phyloP scores from a whole-genome alignment of 106 monocot genomes.

The Platanthera guangdongensis region DNA sequence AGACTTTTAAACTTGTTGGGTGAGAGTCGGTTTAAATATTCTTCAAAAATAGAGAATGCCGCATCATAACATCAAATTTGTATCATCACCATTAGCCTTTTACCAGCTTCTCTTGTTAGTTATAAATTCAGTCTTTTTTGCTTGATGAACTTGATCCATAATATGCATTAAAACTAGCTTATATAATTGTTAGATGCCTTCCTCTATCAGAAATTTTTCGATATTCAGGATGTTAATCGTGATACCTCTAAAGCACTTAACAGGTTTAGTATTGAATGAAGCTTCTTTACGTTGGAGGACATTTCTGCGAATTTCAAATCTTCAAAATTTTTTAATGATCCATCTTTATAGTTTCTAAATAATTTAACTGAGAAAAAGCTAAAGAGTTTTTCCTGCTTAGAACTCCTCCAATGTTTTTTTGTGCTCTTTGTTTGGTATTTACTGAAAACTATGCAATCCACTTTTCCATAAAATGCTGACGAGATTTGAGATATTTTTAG shows the following conservation, averaged over 20 bases:
- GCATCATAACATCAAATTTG: no score
- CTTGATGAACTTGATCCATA: no score
- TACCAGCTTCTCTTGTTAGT: no score
- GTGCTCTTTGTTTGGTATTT: no score
- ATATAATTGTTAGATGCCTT: background rate
- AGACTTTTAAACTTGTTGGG: background rate
- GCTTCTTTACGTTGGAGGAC: background rate
- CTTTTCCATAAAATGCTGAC: background rate
- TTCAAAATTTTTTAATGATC: background rate
- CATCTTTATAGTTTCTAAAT: background rate
- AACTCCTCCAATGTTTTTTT: no score
- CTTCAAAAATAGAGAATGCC: no score
- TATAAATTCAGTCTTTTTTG: no score
- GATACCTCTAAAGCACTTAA: background rate
- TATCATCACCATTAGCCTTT: no score
- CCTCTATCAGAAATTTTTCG: background rate
- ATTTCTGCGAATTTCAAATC: background rate
- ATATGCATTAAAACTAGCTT: no score
- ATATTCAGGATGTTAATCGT: background rate
- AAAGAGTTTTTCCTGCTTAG: background rate
- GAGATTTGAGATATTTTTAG: background rate
- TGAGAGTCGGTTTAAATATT: background rate
- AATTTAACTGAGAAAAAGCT: background rate
- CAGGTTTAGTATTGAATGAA: background rate
- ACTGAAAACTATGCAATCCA: no score